Conservation (phyloP, 106 monocot species). For the Allium sativum region DNA sequence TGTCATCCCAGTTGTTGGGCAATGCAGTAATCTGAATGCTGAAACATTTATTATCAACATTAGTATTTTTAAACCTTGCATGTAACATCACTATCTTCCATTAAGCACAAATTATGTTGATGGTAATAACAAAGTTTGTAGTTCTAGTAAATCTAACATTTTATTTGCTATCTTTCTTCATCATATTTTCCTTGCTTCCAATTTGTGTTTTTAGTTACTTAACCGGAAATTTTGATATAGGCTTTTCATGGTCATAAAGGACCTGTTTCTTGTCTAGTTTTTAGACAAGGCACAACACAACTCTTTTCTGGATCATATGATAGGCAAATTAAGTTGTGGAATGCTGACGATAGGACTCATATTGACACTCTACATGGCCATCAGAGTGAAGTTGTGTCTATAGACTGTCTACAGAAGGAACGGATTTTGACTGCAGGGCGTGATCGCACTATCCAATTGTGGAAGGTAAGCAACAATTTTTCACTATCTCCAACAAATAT, state of each 20-base stretch:
- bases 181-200: not conserved
- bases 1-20: no score
- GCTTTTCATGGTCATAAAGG: slow-evolving; percentile 95
- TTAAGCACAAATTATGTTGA: no score
- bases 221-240: slow-evolving; percentile 25
- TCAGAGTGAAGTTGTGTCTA: slow-evolving; percentile 80
- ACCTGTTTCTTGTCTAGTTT: slow-evolving; percentile 74
- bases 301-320: slow-evolving; percentile 95
- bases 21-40: no score
- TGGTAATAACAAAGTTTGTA: not conserved
- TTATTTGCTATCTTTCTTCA: not conserved
- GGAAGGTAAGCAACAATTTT: slow-evolving; percentile 45
- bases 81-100: no score
- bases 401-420: slow-evolving; percentile 82
- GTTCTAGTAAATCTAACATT: not conserved
- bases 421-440: slow-evolving; percentile 68
- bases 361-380: slow-evolving; percentile 88
- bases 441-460: slow-evolving; percentile 72
- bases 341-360: slow-evolving; percentile 84
- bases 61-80: no score
- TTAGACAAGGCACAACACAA: slow-evolving; percentile 73
- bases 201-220: not conserved
- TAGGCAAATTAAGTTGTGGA: slow-evolving; percentile 87
- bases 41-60: no score
- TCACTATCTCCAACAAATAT: not conserved